Percentiles rank a stretch among this genome's conserved stretches.
Conservation (phyloP, 192 early-diverging fungal species). For the Entomortierella lignicola region DNA sequence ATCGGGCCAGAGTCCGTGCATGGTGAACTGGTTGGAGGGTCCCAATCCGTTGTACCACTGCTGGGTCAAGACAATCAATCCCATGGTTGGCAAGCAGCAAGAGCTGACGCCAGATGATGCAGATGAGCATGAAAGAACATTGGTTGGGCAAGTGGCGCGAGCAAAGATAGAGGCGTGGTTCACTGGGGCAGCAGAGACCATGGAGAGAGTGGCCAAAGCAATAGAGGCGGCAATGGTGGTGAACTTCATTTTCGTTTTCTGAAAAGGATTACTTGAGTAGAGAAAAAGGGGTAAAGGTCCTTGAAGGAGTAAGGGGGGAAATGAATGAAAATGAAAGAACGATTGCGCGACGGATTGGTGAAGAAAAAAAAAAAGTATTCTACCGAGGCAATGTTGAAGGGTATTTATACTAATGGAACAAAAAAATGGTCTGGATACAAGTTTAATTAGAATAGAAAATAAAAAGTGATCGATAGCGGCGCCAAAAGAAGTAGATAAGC, state of each 20-base stretch:
- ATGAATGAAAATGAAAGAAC: too few relatives aligned
- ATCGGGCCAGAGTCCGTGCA: constrained; percentile 87
- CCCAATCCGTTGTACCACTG: constrained; percentile 72
- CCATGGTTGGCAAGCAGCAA: constrained; percentile 68
- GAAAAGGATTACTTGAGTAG: too few relatives aligned
- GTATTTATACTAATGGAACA: too few relatives aligned
- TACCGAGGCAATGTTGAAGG: too few relatives aligned
- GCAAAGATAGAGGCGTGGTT: neutral
- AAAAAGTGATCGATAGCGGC: too few relatives aligned
- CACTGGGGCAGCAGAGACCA: constrained; percentile 19
- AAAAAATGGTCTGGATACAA: too few relatives aligned
- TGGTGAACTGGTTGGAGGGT: constrained; percentile 69
- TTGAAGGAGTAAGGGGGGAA: too few relatives aligned
- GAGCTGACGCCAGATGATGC: constrained; percentile 16
- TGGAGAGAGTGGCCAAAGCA: constrained; percentile 23
- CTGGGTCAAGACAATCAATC: constrained; percentile 63
- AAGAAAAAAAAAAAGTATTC: too few relatives aligned
- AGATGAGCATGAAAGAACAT: constrained; percentile 54
- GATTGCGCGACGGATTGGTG: neutral
- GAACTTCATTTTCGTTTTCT: constrained; percentile 31
- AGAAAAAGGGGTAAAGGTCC: neutral
- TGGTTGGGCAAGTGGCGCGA: constrained; percentile 19
- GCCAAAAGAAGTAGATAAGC: too few relatives aligned
- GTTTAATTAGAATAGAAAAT: too few relatives aligned
- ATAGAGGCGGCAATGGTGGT: constrained; percentile 23